Evolutionary conservation across 352 stramenopile genomes (phyloP), one percentile per base, ranked within the genome.

Genomic region (Phytophthora podocarpi): DNA sequence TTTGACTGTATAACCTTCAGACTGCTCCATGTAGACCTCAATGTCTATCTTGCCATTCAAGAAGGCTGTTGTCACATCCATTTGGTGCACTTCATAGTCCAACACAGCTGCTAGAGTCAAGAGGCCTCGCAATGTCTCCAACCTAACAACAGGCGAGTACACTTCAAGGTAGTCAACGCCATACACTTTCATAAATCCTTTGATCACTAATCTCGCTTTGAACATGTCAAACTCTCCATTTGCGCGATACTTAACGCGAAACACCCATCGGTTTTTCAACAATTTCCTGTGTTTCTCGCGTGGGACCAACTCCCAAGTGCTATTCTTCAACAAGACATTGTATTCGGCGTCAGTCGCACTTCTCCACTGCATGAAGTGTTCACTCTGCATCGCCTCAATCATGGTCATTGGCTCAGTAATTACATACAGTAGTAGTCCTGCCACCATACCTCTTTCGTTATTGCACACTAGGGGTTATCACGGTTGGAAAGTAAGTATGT

Each of bases 201-300:
- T 36, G 31, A 36, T 36, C 31, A 36, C 31, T 36, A 6, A n/a
- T n/a, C n/a, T n/a, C n/a, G n/a, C n/a, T n/a, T n/a, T n/a, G n/a
- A n/a, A n/a, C n/a, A n/a, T n/a, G n/a, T n/a, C n/a, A n/a, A n/a
- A n/a, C n/a, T n/a, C n/a, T n/a, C n/a, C n/a, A n/a, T n/a, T n/a
- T n/a, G n/a, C n/a, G n/a, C n/a, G n/a, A n/a, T n/a, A n/a, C n/a
- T 57, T 47, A 8, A 47, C 35, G 15, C 51, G 37, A 26, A 51
- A 59, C 7, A 59, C 18, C 51, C 51, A 59, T 6, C 51, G 39
- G 21, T 59, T 59, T 3, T 3, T 18, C 6, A 59, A 5, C 30
- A 59, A 30, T 6, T 52, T 51, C 51, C 45, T 59, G 21, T 30
- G 15, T 20, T 50, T 59, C 21, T 8, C 4, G 2, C 51, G 27